Base-by-base conservation (phyloP, 2,329 filamentous ascomycete genomes). In the Trichoderma sp. region DNA sequence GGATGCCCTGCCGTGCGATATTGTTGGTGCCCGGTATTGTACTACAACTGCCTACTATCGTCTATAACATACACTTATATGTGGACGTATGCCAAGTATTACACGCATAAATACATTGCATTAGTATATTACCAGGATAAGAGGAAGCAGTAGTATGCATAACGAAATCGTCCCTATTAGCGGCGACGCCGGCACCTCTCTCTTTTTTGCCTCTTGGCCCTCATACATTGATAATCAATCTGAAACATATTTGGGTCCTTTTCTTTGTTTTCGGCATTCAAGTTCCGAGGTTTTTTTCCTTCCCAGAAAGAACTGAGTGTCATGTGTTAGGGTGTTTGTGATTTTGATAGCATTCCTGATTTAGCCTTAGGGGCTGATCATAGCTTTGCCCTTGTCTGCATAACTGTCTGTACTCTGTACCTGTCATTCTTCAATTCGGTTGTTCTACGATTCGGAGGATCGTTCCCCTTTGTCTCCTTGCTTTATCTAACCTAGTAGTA, bases 251-350 rank as follows among this genome's bases (percentile, higher is more conserved):
- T 31, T 66, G 63, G 24, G 27, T 16, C 40, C 40, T 43, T n/a
- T 24, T 56, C 10, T 33, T 33, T 35, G 5, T 35, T 35, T 14
- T 14, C 62, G 62, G 62, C 62, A 65, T 8, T 19, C n/a, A 11
- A 10, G 35, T 43, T 65, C 52, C 62, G 62, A 65, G 62, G 19
- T 29, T 57, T 47, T 65, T 47, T 56, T 47, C n/a, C n/a, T 47
- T 65, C 33, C 62, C 35, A 65, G 52, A 55, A 21, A 33, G 61
- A 56, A 56, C 49, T 37, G 33, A 55, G 21, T 55, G 33, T 40
- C 49, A 55, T 56, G 33, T 56, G 49, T 52, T 43, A 31, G 62
- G 57, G 57, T 6, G 24, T 13, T 37, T 35, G 29, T 29, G 37
- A 7, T 43, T 52, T 33, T 52, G 59, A 33, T 49, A 40, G 60